Base-by-base conservation (phyloP, 176 grass and related monocot species). In the Ampelocalamus luodianensis region DNA sequence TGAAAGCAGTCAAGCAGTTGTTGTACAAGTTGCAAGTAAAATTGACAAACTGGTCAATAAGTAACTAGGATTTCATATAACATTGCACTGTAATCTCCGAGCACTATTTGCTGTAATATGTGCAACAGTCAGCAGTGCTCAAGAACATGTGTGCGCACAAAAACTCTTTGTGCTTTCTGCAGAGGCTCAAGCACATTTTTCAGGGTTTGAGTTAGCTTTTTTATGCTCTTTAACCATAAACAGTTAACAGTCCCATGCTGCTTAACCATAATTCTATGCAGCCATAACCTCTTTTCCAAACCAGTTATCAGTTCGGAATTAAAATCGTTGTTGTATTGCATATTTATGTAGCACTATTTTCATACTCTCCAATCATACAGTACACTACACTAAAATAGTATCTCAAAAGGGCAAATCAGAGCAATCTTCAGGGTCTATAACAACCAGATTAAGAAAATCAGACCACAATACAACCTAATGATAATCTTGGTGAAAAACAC, bases 351-450 rank as follows among this genome's bases (percentile, higher is more conserved):
- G 27, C 39, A 82, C 16, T 34, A n/a, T 17, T 44, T 68, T 46
- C 1, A 37, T 45, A 77, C 36, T 54, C n/a, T 17, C 14, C 15
- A 54, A 42, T 26, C 27, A 51, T 65, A 81, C 48, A 81, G 14
- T 53, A 80, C 46, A 74, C 1, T 72, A 43, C 36, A 34, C 24
- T 72, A 42, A 58, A 26, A 20, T 38, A 63, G 36, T 18, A 74
- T 27, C 10, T 60, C 38, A 72, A 83, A 73, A 23, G 54, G 54
- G 24, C 70, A 83, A 60, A 66, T 39, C 56, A 74, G 12, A 37
- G 29, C 6, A 73, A 9, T 38, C 4, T 53, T 42, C 72, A 76
- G n/a, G 68, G 2, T 51, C 16, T 15, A 65, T 42, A 20, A 80
- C 1, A 3, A n/a, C 23, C 66, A 12, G 13, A 61, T 60, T 60